Evolutionary conservation across 2,329 filamentous ascomycete species (phyloP).

Genomic region (Colletotrichum sp.): DNA sequence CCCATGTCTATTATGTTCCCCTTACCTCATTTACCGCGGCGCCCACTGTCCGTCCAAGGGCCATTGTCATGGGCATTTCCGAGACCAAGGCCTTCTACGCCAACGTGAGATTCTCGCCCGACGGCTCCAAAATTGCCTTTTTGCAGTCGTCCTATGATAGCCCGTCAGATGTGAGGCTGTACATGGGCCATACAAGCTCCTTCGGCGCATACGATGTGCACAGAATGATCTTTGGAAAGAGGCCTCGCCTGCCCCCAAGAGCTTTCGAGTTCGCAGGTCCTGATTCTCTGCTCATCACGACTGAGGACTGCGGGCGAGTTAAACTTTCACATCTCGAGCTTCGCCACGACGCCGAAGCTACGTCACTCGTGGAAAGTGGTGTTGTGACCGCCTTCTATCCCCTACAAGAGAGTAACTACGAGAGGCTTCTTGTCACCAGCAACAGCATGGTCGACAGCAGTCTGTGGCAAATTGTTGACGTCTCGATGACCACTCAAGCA

Average conservation of each 20-base stretch:
- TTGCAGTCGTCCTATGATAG: constrained; percentile 28
- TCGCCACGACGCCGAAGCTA: constrained; percentile 28
- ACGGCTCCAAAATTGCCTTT: constrained; percentile 40
- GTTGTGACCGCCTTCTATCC: constrained; percentile 32
- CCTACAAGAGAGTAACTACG: constrained; percentile 27
- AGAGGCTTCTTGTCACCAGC: constrained; percentile 39
- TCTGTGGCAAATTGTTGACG: constrained; percentile 39
- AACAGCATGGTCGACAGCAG: constrained; percentile 42
- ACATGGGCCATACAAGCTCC: constrained; percentile 32
- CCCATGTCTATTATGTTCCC: constrained; percentile 35
- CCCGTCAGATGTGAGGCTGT: constrained; percentile 31
- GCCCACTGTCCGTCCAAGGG: constrained; percentile 23
- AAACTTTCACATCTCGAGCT: constrained; percentile 38
- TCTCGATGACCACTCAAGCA: constrained; percentile 21
- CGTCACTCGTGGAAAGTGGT: constrained; percentile 28
- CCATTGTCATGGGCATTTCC: constrained; percentile 25
- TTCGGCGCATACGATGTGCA: constrained; percentile 32
- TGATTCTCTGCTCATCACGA: constrained; percentile 36
- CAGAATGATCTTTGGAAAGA: constrained; percentile 27
- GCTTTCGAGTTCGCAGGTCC: constrained; percentile 39
- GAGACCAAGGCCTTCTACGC: constrained; percentile 9
- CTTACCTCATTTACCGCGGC: constrained; percentile 34
- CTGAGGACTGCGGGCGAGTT: constrained; percentile 35
- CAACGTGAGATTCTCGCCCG: constrained; percentile 40
- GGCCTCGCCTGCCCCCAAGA: constrained; percentile 31